Evolutionary conservation across 1,284 basidiomycete genomes (phyloP), one percentile per base, ranked within the genome.

Genomic region (Cryptococcus deneoformans): DNA sequence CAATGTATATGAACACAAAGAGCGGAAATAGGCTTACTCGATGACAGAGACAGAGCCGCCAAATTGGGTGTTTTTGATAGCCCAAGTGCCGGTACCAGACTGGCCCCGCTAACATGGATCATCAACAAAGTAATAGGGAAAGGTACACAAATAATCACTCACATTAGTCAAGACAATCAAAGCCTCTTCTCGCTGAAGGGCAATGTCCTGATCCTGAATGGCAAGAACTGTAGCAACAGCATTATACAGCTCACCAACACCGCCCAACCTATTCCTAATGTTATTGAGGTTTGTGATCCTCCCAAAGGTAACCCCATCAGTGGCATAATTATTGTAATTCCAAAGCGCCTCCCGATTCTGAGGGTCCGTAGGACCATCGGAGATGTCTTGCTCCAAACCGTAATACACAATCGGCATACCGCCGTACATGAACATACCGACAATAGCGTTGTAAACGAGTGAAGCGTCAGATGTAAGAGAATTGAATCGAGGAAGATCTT

Each of bases 311-410:
- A 53, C 55, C 3, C 85, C 85, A 2, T 50, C 42, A 10, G 65
- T 71, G 14, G 58, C 56, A 56, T 65, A 73, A 61, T 85, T 82
- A 40, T 79, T 76, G 67, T 89, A 89, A n/a, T 84, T 77, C 88
- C 88, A 91, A 14, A 91, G 76, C 0, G 88, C 83, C 66, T 88
- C 87, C 54, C 89, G 83, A 70, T 90, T 90, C 65, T 80, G 83
- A 84, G 70, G 70, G 51, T 72, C 70, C 20, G 46, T 54, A 7
- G 46, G 9, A 12, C 69, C 70, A 40, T 65, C 64, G 24, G 35
- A 40, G 62, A 81, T 69, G 70, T 86, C 85, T 50, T 86, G 87
- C 66, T 88, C 86, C 11, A 86, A 84, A 16, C 89, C 88, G 66
- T 89, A 88, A 72, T 90, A 77, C 35, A 70, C 64, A 29, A 63